These are phyloP conservation scores for Tuctoria greenei DNA, from an alignment of 176 grass and related monocot species.

Conservation along the genomic window DNA sequence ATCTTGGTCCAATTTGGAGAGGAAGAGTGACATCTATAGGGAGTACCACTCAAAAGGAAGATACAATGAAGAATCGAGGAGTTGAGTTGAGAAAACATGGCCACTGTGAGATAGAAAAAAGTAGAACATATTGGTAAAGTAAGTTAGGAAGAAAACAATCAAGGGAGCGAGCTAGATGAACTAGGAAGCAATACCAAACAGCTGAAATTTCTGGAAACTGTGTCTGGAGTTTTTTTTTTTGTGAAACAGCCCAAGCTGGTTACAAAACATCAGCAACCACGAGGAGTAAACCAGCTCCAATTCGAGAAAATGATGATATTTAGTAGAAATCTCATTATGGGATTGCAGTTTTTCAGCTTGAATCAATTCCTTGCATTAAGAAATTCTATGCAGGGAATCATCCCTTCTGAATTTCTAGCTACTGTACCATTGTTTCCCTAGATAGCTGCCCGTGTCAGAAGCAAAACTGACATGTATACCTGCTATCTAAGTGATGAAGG, in stretches of 20 bases:
- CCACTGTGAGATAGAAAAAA: not conserved
- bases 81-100: not conserved
- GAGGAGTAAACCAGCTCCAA: not conserved
- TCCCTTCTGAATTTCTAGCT: not conserved
- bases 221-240: not conserved
- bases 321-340: not conserved
- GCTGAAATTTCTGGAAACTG: not conserved
- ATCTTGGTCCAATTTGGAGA: not conserved
- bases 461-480: not conserved
- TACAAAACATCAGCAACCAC: not conserved
- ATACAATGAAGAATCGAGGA: not conserved
- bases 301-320: not conserved
- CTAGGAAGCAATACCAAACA: not conserved
- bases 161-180: not conserved
- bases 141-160: not conserved
- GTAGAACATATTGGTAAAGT: not conserved
- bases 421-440: not conserved
- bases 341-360: not conserved
- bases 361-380: not conserved
- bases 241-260: not conserved
- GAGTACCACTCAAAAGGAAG: not conserved
- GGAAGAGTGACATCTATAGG: not conserved
- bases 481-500: not conserved
- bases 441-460: not conserved
- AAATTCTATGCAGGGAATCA: not conserved